phyloP scores from a whole-genome alignment of 805 yeast species.

The Brettanomyces sp. region DNA sequence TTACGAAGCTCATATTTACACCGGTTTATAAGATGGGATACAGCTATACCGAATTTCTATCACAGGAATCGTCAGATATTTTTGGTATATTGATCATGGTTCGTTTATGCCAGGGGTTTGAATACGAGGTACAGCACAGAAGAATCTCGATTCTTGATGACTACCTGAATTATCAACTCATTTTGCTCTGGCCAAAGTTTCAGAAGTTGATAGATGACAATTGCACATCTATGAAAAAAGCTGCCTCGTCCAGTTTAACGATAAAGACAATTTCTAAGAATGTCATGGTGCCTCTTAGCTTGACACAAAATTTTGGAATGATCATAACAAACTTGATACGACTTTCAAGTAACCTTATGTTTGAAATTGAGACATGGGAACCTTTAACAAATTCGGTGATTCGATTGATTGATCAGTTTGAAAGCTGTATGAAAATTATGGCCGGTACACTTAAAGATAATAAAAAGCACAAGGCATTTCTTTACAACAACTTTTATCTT shows the following conservation, averaged over 20 bases:
- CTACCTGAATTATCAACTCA: constrained; percentile 55
- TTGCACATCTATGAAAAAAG: constrained; percentile 59
- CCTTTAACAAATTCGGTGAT: constrained; percentile 65
- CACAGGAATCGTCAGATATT: constrained; percentile 44
- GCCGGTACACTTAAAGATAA: constrained; percentile 36
- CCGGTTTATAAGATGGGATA: constrained; percentile 44
- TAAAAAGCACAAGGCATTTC: constrained; percentile 54
- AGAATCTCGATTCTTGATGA: constrained; percentile 64
- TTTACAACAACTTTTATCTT: constrained; percentile 63
- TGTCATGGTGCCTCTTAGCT: constrained; percentile 40
- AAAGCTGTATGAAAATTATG: constrained; percentile 63
- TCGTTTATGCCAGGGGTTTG: constrained; percentile 57
- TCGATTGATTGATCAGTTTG: constrained; percentile 72
- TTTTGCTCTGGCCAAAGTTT: constrained; percentile 79
- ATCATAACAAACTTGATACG: constrained; percentile 63
- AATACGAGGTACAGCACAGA: constrained; percentile 57
- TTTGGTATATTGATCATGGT: constrained; percentile 74
- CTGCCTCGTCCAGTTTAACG: constrained; percentile 30
- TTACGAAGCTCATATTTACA: constrained; percentile 41
- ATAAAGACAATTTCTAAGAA: constrained; percentile 20
- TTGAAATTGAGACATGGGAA: constrained; percentile 37
- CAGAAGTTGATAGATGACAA: constrained; percentile 69
- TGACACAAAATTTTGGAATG: constrained; percentile 75
- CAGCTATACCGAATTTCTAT: constrained; percentile 33
- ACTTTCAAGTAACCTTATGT: constrained; percentile 28